Base-by-base conservation (phyloP, 2,329 filamentous ascomycete genomes). In the Penicillium sp. region DNA sequence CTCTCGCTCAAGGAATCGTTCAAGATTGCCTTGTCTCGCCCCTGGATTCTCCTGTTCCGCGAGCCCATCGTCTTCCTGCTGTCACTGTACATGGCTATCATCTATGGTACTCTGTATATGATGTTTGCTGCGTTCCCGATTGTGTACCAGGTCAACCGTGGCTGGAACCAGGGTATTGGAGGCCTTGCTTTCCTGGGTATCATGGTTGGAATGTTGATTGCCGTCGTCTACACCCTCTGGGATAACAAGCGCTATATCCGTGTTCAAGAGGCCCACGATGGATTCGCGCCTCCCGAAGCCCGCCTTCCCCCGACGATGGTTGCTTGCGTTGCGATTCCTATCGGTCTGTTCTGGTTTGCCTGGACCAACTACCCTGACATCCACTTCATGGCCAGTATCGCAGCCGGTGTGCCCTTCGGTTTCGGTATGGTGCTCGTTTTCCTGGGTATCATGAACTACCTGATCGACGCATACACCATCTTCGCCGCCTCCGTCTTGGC, bases 331-430 rank as follows among this genome's bases (percentile, higher is more conserved):
- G 64, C 66, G 3, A 70, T 75, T 15, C 70, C 72, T 0, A 55
- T 72, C 45, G 71, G 71, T 3, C 59, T 75, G 2, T 75, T 75
- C 58, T 75, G 73, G 71, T 75, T 75, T 57, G 71, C 73, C 7
- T 75, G 73, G 73, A 73, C 70, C 8, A 74, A 73, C 60, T 69
- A 66, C 28, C 65, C 68, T n/a, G 65, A 60, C 3, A 66, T 72
- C 54, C 68, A 72, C 60, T 72, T 58, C 22, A 69, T 70, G 61
- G 69, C 54, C 45, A 70, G 67, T 56, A 72, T 72, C 24, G 64
- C 64, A 24, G 69, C 68, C 13, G 67, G 67, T 45, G 69, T 65
- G 6, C 69, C 69, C 7, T 72, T 72, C 50, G 69, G 69, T 24
- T 72, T 72, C 42, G 69, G 69, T 26, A 70, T 72, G 65, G 69